Evolutionary conservation across 352 stramenopile species (phyloP), one percentile per base, ranked within the genome.

Genomic region (Phytophthora pistaciae): DNA sequence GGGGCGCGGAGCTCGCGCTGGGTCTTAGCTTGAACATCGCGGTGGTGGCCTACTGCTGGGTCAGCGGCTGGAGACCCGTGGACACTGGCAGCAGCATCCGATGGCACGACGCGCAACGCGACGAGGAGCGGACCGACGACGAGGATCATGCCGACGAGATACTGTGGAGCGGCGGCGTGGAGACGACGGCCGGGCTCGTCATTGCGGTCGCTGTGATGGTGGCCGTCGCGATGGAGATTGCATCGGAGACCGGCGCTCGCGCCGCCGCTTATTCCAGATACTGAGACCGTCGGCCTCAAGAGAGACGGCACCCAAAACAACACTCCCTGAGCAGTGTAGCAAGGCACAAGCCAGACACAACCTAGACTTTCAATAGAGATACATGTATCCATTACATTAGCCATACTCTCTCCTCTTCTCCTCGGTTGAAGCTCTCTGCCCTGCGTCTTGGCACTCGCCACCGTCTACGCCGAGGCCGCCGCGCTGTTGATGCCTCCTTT

Each of bases 151-250:
- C 66, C 1, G 54, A 55, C 14, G 38, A 25, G n/a, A 20, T 60
- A 42, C n/a, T 73, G 13, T 77, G 65, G 65, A 77, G 49, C 31
- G 70, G 64, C 27, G 60, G 60, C 25, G 11, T 66, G 13, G 70
- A 77, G 56, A 77, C 70, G 33, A 74, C 60, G 2, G 56, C 60
- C 18, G 59, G 70, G 5, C 49, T 77, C 36, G 58, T 77, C 33
- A 29, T 77, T 8, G 70, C 70, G 6, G 64, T 76, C 21, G 53
- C 69, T 1, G 64, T 76, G 27, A 69, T 76, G 69, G 46, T 49
- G 33, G 69, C 69, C 3, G 69, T 77, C 25, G 62, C 63, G 23
- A 53, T 54, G 29, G 68, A 75, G 14, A 67, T 70, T n/a, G 63
- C 64, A 50, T 57, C 49, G 42, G 64, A 72, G 53, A 64, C 56